Base-by-base conservation (phyloP, 23 red algal genomes). In the Gracilariopsis chorda region DNA sequence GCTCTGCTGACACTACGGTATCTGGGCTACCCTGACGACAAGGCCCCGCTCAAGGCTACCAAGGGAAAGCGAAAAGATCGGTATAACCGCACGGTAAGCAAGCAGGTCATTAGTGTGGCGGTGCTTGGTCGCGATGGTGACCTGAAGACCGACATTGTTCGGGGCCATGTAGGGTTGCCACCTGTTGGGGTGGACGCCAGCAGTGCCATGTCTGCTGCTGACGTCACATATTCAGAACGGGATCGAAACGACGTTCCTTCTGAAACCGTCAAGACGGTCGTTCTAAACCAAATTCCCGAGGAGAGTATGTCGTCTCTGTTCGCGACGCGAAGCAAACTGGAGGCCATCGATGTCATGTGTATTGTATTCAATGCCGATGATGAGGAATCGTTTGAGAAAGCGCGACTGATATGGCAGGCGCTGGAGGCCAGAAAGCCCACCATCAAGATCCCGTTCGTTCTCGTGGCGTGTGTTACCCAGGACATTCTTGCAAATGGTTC, bases 81-180 rank as follows among this genome's bases (percentile, higher is more conserved):
- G 6, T 86, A 87, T 43, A 43, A 72, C 7, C 69, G 57, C 24
- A 74, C 78, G 47, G 83, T 90, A 10, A 87, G 80, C 41, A 60
- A 93, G 27, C 27, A 92, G 42, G 79, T 89, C 19, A 57, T 98
- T 19, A 77, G 88, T 24, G 88, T 92, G 25, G 92, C 59, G 49
- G 89, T 98, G 42, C 59, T 98, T 44, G 96, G 96, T 34, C 68
- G 47, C 47, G 63, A 87, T 21, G 77, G 74, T 20, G 20, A 25
- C 27, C 56, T 90, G 14, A 95, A 95, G 81, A 84, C 96, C 24
- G 91, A 80, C 42, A 77, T 98, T n/a, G 62, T 98, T 37, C 92
- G 96, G 4, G 78, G 87, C n/a, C 60, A 95, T 32, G 88, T 93
- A 47, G 96, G 70, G 32, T 17, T 92, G 70, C 45, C 41, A 13